Evolutionary conservation across 2,329 filamentous ascomycete species (phyloP).

Genomic region (Alternaria arbusti): DNA sequence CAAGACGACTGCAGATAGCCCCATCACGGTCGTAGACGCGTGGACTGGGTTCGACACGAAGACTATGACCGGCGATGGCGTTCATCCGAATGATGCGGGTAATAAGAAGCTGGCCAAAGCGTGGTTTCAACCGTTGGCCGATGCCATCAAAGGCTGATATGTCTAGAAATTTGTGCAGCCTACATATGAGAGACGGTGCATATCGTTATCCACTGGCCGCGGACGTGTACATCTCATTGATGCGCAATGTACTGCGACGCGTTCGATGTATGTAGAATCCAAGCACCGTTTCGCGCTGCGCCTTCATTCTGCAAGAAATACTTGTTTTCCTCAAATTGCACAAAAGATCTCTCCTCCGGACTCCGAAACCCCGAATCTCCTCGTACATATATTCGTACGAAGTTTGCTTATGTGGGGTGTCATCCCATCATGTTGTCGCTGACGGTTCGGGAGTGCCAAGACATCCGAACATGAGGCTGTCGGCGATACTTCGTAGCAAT

Average conservation of each 20-base stretch:
- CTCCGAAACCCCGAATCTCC: not conserved
- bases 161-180: not conserved
- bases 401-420: rapidly evolving
- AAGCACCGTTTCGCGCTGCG: rapidly evolving
- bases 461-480: not conserved
- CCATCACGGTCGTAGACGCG: slow-evolving; percentile 27
- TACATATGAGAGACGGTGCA: no score
- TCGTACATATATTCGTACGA: not conserved
- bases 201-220: no score
- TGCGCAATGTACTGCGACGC: not conserved
- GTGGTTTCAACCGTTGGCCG: slow-evolving; percentile 17
- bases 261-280: not conserved
- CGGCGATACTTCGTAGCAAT: not conserved
- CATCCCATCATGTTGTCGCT: not conserved
- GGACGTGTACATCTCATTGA: not conserved
- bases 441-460: not conserved
- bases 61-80: slow-evolving; percentile 32
- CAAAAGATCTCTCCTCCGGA: not conserved
- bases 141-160: slow-evolving; percentile 6
- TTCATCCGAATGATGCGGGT: slow-evolving; percentile 31
- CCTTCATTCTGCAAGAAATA: not conserved
- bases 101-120: slow-evolving; percentile 19
- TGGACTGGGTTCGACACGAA: slow-evolving; percentile 26
- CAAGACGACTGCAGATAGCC: slow-evolving; percentile 10
- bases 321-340: rapidly evolving